phyloP scores from a whole-genome alignment of 495 filamentous ascomycete species.

The Penicillium cosmopolitanum region DNA sequence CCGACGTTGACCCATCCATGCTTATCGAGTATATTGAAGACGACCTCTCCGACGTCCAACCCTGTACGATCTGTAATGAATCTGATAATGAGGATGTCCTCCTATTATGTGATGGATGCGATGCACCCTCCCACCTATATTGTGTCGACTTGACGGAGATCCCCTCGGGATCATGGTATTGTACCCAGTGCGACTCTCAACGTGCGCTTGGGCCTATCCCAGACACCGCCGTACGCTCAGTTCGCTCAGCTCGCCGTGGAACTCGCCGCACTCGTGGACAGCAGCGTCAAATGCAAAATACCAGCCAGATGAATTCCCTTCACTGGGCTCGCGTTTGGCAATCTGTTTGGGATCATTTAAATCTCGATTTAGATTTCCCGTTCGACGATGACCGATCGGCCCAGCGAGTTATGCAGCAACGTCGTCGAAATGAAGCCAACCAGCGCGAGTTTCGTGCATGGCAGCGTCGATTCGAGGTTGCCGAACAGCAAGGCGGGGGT shows the following conservation, averaged over 20 bases:
- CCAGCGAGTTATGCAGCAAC: constrained; percentile 54
- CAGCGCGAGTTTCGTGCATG: constrained; percentile 70
- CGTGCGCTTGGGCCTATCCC: constrained; percentile 45
- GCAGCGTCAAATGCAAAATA: constrained; percentile 44
- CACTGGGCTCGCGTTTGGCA: constrained; percentile 73
- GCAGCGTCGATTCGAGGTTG: constrained; percentile 79
- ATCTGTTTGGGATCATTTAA: constrained; percentile 64
- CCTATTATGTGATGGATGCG: constrained; percentile 85
- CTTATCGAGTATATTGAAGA: constrained; percentile 75
- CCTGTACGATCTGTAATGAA: constrained; percentile 80
- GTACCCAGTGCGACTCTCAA: constrained; percentile 69
- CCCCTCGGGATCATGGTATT: constrained; percentile 81
- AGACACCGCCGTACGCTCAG: constrained; percentile 33
- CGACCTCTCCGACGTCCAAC: constrained; percentile 60
- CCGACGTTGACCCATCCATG: constrained; percentile 82
- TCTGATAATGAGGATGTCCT: constrained; percentile 77
- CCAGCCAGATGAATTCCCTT: constrained; percentile 49
- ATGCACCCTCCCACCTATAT: constrained; percentile 80
- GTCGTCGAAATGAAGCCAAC: constrained; percentile 62
- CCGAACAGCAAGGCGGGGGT: constrained; percentile 76
- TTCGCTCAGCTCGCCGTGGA: constrained; percentile 40
- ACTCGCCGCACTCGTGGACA: constrained; percentile 56
- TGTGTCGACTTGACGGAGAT: constrained; percentile 80
- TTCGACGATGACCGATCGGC: constrained; percentile 72
- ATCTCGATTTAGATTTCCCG: constrained; percentile 86